These are phyloP conservation scores for Penicillium arizonense DNA, from an alignment of 495 filamentous ascomycete species.

Conservation along the genomic window DNA sequence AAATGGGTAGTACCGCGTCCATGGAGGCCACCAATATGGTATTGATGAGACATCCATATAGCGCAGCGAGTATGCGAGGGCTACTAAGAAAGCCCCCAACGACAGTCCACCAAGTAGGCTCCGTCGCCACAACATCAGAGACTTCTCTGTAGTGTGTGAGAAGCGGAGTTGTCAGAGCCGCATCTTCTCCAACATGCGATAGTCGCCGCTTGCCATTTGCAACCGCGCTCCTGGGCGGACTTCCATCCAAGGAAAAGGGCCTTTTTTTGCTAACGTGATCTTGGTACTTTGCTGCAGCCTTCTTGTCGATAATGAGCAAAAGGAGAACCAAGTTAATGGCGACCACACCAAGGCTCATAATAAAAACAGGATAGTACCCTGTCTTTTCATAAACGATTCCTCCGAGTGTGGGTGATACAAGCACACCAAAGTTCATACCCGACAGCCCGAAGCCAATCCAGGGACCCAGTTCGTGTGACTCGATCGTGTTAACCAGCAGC, in stretches of 20 bases:
- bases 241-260: not conserved
- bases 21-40: conserved; percentile 1
- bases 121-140: not conserved
- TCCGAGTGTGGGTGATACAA: conserved; percentile 5
- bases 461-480: conserved; percentile 8
- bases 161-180: not conserved
- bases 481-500: conserved; percentile 8
- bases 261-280: not conserved
- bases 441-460: conserved; percentile 9
- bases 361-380: conserved; percentile 5
- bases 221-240: not conserved
- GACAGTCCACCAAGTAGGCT: conserved; percentile 3
- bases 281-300: not conserved
- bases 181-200: not conserved
- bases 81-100: conserved; percentile 2
- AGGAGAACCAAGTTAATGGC: not conserved
- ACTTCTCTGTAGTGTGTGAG: not conserved
- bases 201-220: conserved; percentile 1
- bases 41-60: conserved; percentile 7
- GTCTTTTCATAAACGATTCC: conserved; percentile 5
- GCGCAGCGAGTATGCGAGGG: not conserved
- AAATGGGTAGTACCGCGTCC: conserved; percentile 2
- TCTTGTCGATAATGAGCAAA: conserved; percentile 4
- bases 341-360: conserved; percentile 1
- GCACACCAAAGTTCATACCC: conserved; percentile 5